A percentile compares a stretch with the other conserved stretches of the same genome.
Conservation (phyloP, 225 moss, liverwort and hornwort species). For the Physcomitrellopsis africana region DNA sequence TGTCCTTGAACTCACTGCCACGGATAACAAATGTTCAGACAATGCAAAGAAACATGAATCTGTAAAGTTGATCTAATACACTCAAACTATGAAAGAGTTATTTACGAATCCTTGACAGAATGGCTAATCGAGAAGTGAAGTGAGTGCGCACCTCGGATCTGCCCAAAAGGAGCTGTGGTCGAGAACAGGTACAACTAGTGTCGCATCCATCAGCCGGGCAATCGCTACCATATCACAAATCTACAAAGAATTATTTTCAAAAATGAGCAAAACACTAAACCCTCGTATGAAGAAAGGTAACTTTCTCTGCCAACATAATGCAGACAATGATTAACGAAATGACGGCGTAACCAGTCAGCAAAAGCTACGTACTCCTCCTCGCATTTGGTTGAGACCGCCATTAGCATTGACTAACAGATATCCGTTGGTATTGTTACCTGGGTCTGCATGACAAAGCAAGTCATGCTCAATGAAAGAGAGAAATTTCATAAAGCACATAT, state of each 20-base stretch:
- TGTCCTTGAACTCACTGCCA: conserved; percentile 87
- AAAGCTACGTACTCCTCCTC: conserved; percentile 69
- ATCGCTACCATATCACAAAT: conserved; percentile 98
- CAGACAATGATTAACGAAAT: not conserved
- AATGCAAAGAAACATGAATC: not conserved
- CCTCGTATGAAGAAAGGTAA: no score
- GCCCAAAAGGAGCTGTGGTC: conserved; percentile 98
- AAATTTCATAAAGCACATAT: not conserved
- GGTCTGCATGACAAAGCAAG: conserved; percentile 30
- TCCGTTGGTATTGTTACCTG: conserved; percentile 62
- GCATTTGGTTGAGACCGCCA: conserved; percentile 96
- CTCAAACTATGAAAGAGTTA: no score
- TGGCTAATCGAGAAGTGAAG: not conserved
- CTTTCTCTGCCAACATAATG: no score
- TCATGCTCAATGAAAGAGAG: not conserved
- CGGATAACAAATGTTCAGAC: not conserved
- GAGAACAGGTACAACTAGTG: conserved; percentile 79
- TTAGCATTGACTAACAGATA: conserved; percentile 90
- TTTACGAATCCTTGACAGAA: not conserved
- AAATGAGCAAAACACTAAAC: no score
- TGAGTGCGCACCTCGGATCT: conserved; percentile 74
- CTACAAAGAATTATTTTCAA: conserved; percentile 34
- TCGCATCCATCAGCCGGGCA: conserved; percentile 86
- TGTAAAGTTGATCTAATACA: no score
- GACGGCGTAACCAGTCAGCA: not conserved